Base-by-base conservation (phyloP, 345 rosid species). In the Capsella bursapastoris region DNA sequence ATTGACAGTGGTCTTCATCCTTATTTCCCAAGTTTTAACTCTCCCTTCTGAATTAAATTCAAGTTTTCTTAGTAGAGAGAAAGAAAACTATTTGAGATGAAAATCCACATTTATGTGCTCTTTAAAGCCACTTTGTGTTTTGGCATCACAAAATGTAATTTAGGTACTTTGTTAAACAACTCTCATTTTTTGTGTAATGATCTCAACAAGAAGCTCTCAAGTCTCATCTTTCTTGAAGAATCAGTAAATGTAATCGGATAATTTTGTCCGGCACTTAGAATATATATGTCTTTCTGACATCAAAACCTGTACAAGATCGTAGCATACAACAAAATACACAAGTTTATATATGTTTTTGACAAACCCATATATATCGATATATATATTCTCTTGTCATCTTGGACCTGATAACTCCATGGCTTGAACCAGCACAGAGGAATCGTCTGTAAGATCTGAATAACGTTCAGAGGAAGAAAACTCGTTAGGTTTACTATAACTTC, bases 331-430 rank as follows among this genome's bases (percentile, higher is more conserved):
- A 57, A 65, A 14, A 15, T 43, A 63, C 62, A 63, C 49, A 55
- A 70, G 6, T 56, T 62, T 45, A 60, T 43, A n/a, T 31, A 56
- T 64, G 15, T 57, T 64, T 70, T 28, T 45, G 71, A 70, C 8
- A 71, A 57, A 9, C 44, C 15, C 68, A 18, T 44, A 27, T 47
- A 44, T 35, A 7, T 32, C 0, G 1, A 31, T 32, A 35, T 35
- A 37, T n/a, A 3, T 10, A 5, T 49, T 45, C n/a, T 62, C 51
- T 38, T 69, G 83, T 93, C 83, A 91, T 81, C 97, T 84, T 44
- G 98, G 98, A 81, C 98, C 98, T 9, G 96, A 93, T 76, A 91
- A 90, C 82, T 93, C 98, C 97, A 93, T 89, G 29, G 90, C 96
- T 77, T 91, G 90, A 72, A 86, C 90, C 22, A 93, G 68, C 61